These are phyloP conservation scores for Plasmodiophora brassicae DNA, from an alignment of 208 protist genomes.

Conservation along the genomic window DNA sequence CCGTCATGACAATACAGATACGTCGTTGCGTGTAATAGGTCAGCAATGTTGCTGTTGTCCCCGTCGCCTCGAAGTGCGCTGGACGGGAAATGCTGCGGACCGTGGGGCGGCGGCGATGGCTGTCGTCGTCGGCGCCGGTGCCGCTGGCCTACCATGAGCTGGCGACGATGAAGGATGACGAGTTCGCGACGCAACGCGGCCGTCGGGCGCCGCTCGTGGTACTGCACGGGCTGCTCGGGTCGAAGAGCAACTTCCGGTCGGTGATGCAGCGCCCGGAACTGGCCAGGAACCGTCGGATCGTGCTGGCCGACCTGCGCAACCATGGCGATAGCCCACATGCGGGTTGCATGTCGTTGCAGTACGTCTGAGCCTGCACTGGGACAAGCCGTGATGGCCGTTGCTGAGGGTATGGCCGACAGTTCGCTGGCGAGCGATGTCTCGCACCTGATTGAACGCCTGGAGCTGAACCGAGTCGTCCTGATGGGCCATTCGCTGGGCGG, in stretches of 20 bases:
- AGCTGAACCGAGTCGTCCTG: no score
- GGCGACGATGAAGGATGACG: neutral
- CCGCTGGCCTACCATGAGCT: neutral
- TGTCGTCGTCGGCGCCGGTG: neutral
- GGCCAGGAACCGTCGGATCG: neutral
- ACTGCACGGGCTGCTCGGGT: slow-evolving; percentile 36
- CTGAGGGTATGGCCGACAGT: neutral
- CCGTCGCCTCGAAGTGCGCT: no score
- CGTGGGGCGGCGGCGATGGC: neutral
- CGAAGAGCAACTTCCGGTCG: slow-evolving; percentile 27
- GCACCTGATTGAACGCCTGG: neutral
- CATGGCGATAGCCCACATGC: neutral
- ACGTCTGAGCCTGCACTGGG: neutral
- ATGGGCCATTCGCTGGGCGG: neutral
- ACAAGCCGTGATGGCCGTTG: neutral
- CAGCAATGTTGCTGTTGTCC: no score
- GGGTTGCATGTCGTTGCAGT: neutral
- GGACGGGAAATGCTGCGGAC: neutral
- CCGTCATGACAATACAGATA: no score
- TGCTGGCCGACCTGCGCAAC: slow-evolving; percentile 40
- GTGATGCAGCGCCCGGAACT: neutral
- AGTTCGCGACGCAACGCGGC: neutral
- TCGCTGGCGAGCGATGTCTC: slow-evolving; percentile 31
- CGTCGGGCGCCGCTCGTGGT: slow-evolving; percentile 4
- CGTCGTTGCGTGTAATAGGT: no score